Conservation (phyloP, 345 rosid species). For the Salix koriyanagi region DNA sequence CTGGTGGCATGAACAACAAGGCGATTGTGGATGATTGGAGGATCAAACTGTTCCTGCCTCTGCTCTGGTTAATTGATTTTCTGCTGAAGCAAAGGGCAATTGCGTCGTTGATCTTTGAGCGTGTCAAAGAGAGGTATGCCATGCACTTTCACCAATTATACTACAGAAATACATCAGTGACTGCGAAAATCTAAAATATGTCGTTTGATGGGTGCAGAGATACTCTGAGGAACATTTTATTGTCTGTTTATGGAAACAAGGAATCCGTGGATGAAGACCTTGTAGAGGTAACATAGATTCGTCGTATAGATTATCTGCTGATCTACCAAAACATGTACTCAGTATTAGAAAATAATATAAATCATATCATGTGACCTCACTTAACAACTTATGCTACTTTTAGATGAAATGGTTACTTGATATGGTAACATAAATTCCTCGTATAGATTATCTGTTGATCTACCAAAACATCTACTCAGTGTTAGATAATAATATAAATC, state of each 20-base stretch:
- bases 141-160: background rate
- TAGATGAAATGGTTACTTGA: no score
- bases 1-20: conserved; percentile 97
- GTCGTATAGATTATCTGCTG: background rate
- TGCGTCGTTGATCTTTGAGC: conserved; percentile 67
- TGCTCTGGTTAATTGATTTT: conserved; percentile 75
- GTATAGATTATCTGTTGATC: background rate
- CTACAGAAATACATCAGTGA: background rate
- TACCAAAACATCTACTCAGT: background rate
- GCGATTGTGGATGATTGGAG: conserved; percentile 95
- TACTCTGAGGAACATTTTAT: conserved; percentile 53
- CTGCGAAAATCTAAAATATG: background rate
- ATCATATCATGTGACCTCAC: no score
- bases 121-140: conserved; percentile 61
- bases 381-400: no score
- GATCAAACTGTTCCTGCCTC: conserved; percentile 68
- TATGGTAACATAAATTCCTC: conserved; percentile 34
- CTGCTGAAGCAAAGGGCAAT: conserved; percentile 59
- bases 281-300: conserved; percentile 52
- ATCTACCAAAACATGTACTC: background rate
- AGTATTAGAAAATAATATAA: no score
- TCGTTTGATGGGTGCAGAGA: conserved; percentile 39
- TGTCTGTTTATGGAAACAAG: conserved; percentile 69
- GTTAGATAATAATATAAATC: no score
- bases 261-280: conserved; percentile 76